A percentile compares a stretch with the other conserved stretches of the same genome.
Evolutionary conservation across 306 rosid genomes (phyloP).

Genomic region (Trifolium dubium): DNA sequence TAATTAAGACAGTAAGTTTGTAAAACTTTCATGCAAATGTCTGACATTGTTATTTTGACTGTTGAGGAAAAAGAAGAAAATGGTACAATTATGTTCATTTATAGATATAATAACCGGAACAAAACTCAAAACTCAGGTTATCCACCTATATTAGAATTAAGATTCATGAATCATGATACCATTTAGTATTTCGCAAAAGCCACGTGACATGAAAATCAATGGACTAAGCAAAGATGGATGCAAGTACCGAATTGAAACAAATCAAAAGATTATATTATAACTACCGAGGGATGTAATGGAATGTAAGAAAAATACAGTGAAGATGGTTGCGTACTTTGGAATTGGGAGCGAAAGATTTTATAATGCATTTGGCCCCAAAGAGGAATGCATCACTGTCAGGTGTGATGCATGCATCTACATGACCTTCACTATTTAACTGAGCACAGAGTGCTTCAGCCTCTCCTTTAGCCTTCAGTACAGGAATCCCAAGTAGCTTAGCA

Average conservation of each 20-base stretch:
- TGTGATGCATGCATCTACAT: slow-evolving; percentile 89
- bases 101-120: neutral
- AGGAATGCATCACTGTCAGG: slow-evolving; percentile 91
- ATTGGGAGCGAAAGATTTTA: slow-evolving; percentile 68
- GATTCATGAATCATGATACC: slow-evolving; percentile 11
- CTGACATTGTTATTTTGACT: neutral
- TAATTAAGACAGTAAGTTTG: too few relatives aligned
- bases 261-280: neutral
- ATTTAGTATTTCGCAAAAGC: slow-evolving; percentile 12
- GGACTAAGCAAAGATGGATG: slow-evolving; percentile 18
- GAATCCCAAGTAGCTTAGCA: slow-evolving; percentile 84
- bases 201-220: neutral
- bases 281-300: slow-evolving; percentile 6
- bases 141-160: neutral
- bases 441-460: slow-evolving; percentile 96
- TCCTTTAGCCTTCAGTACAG: slow-evolving; percentile 85
- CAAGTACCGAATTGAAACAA: slow-evolving; percentile 1
- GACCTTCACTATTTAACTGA: slow-evolving; percentile 75
- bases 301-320: neutral
- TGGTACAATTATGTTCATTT: neutral
- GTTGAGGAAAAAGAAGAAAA: neutral
- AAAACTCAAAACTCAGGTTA: slow-evolving; percentile 6
- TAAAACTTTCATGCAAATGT: neutral
- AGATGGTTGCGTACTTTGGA: slow-evolving; percentile 59
- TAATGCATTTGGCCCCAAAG: slow-evolving; percentile 77